Percentiles rank a stretch among this genome's conserved stretches.
phyloP scores from a whole-genome alignment of 106 monocot genomes.

The Xerophyta viscosa region DNA sequence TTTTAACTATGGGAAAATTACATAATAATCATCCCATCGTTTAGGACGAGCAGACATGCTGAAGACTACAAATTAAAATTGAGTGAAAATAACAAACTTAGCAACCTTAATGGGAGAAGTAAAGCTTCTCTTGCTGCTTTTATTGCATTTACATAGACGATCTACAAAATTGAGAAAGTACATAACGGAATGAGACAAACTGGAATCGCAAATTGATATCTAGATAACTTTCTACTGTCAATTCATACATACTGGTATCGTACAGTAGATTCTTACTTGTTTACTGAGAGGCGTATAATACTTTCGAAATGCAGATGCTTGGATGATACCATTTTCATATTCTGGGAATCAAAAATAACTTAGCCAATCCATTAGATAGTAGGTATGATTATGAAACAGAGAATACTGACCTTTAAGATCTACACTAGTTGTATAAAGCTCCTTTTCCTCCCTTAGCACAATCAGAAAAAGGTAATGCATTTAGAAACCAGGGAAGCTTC shows the following conservation, averaged over 20 bases:
- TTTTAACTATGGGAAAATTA: too few species aligned
- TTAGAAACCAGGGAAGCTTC: constrained; percentile 97
- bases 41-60: too few species aligned
- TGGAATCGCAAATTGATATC: too few species aligned
- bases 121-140: constrained; percentile 83
- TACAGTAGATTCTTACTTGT: constrained; percentile 42
- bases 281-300: constrained; percentile 93
- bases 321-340: constrained; percentile 68
- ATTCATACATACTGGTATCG: too few species aligned
- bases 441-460: constrained; percentile 98
- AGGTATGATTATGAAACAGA: too few species aligned
- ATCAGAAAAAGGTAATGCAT: constrained; percentile 80
- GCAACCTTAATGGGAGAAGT: too few species aligned
- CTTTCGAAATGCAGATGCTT: constrained; percentile 87
- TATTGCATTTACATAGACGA: constrained; percentile 86
- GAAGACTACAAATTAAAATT: too few species aligned
- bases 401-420: constrained; percentile 59
- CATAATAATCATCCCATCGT: too few species aligned
- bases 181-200: constrained; percentile 5
- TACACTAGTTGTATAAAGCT: constrained; percentile 80
- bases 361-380: too few species aligned
- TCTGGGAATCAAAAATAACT: constrained; percentile 31
- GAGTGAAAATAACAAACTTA: too few species aligned
- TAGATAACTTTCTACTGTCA: too few species aligned
- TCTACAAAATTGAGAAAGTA: constrained; percentile 21